A percentile compares a stretch with the other conserved stretches of the same genome.
Evolutionary conservation across 1,139 yeast genomes (phyloP).

Genomic region (Nakaseomyces kungkrabaensis): DNA sequence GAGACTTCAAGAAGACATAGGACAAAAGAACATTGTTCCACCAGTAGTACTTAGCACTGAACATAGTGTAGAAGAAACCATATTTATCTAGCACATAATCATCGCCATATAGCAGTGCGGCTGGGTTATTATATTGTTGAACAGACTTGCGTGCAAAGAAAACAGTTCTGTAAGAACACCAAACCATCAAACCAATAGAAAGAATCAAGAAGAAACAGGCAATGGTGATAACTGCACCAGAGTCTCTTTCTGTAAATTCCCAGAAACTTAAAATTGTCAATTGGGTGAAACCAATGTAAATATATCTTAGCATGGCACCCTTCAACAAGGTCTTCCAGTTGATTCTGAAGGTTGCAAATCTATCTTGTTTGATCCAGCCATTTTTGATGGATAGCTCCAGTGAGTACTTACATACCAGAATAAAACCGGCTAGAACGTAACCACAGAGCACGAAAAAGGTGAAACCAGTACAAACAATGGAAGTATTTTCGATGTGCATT

Average conservation of each 20-base stretch:
- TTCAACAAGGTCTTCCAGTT: conserved; percentile 49
- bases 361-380: conserved; percentile 39
- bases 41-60: conserved; percentile 64
- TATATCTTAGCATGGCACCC: conserved; percentile 59
- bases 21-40: conserved; percentile 52
- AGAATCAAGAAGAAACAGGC: conserved; percentile 54
- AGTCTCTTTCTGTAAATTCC: conserved; percentile 63
- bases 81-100: conserved; percentile 52
- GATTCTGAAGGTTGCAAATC: conserved; percentile 41
- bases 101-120: conserved; percentile 69
- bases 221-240: conserved; percentile 65
- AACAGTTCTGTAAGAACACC: conserved; percentile 51
- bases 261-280: conserved; percentile 57
- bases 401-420: conserved; percentile 40
- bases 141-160: conserved; percentile 49
- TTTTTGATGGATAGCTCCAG: conserved; percentile 37
- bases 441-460: conserved; percentile 65
- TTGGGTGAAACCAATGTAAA: conserved; percentile 70
- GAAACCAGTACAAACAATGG: conserved; percentile 66
- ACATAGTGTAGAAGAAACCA: conserved; percentile 79
- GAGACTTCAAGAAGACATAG: conserved; percentile 48
- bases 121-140: conserved; percentile 52
- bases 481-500: conserved; percentile 60
- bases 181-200: conserved; percentile 45
- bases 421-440: conserved; percentile 45